phyloP scores from a whole-genome alignment of 2,329 filamentous ascomycete genomes.

The Capronia epimyces region DNA sequence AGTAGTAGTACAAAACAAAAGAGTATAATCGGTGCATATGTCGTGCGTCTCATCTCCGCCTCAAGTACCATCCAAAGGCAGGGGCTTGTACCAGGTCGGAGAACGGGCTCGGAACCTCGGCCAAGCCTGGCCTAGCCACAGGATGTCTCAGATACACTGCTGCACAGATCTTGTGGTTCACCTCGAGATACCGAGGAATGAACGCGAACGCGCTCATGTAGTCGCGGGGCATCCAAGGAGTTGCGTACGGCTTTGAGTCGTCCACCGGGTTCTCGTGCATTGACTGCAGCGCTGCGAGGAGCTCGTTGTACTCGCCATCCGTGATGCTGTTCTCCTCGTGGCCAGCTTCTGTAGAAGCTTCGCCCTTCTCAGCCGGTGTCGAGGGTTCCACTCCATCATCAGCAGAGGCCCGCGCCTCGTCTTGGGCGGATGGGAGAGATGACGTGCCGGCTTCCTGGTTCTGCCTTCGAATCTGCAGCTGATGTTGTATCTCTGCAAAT shows the following conservation, averaged over 20 bases:
- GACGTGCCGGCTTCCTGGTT: constrained; percentile 20
- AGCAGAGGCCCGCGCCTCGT: constrained; percentile 8
- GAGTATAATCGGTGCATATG: background rate
- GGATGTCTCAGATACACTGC: constrained; percentile 94
- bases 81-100: constrained; percentile 63
- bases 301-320: constrained; percentile 43
- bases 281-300: constrained; percentile 54
- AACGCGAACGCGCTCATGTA: constrained; percentile 93
- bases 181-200: constrained; percentile 90
- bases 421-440: constrained; percentile 15
- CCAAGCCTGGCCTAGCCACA: constrained; percentile 72
- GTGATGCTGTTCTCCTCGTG: constrained; percentile 42
- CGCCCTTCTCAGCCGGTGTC: constrained; percentile 29
- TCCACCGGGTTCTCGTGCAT: constrained; percentile 73
- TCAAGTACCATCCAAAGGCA: constrained; percentile 91
- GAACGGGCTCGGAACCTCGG: constrained; percentile 84
- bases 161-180: constrained; percentile 94
- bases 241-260: constrained; percentile 73
- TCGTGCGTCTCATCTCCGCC: constrained; percentile 56
- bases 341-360: constrained; percentile 36
- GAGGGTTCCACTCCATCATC: constrained; percentile 3
- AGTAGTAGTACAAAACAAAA: background rate
- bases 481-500: constrained; percentile 48
- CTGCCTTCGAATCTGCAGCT: constrained; percentile 40
- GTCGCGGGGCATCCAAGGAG: constrained; percentile 79